phyloP scores from a whole-genome alignment of 1,284 basidiomycete species.

The Papiliotrema nemorosa region DNA sequence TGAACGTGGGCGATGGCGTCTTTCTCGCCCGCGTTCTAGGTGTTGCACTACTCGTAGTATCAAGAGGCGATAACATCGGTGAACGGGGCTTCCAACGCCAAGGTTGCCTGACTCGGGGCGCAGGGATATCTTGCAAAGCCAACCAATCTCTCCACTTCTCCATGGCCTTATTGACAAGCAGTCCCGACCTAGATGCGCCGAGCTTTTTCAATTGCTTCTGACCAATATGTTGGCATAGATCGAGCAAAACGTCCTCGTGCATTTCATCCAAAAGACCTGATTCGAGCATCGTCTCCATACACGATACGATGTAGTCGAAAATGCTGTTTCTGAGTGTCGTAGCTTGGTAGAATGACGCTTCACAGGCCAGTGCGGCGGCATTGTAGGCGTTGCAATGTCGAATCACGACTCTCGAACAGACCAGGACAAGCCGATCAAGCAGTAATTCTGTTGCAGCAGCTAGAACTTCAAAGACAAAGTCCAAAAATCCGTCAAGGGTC shows the following conservation, averaged over 20 bases:
- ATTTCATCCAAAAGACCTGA: constrained; percentile 70
- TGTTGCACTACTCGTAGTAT: constrained; percentile 29
- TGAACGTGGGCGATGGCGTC: constrained; percentile 25
- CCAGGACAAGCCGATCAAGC: constrained; percentile 74
- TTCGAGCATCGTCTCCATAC: constrained; percentile 86
- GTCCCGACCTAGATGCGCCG: constrained; percentile 61
- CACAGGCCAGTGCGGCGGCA: constrained; percentile 73
- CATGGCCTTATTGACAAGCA: constrained; percentile 60
- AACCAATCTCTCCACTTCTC: constrained; percentile 72
- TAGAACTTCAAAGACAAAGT: constrained; percentile 84
- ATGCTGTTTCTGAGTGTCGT: constrained; percentile 66
- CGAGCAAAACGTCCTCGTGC: constrained; percentile 62
- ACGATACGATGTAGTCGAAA: constrained; percentile 76
- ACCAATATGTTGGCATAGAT: constrained; percentile 63
- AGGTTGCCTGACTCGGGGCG: constrained; percentile 56
- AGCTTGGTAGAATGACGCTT: constrained; percentile 77
- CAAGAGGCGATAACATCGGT: constrained; percentile 55
- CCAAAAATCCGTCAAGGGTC: constrained; percentile 72
- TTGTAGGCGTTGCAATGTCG: constrained; percentile 71
- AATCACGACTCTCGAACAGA: constrained; percentile 75
- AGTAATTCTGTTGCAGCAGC: constrained; percentile 87
- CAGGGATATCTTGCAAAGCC: constrained; percentile 73
- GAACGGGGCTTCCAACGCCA: constrained; percentile 51
- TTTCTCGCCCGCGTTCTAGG: constrained; percentile 13
- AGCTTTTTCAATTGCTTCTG: constrained; percentile 64